These are phyloP conservation scores for Chenopodium berlandieri DNA, from an alignment of 148 eudicot species.

Conservation along the genomic window DNA sequence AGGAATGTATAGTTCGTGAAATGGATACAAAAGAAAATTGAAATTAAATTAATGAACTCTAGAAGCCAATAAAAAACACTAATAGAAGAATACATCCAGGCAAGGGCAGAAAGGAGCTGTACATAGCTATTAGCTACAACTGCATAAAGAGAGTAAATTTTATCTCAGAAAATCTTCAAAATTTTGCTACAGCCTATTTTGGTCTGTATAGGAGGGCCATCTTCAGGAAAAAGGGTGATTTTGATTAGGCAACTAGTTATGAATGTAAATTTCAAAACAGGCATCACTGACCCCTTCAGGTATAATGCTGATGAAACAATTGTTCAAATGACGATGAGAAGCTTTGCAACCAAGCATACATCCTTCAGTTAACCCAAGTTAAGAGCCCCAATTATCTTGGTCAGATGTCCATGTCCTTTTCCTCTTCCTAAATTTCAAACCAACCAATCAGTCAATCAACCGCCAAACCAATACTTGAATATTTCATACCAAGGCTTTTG, in stretches of 20 bases:
- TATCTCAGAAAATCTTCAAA: not conserved
- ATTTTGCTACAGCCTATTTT: not conserved
- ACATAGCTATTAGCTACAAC: not conserved
- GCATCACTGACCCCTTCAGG: not conserved
- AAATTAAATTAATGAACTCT: not conserved
- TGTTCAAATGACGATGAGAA: not conserved
- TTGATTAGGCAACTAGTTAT: constrained; percentile 1
- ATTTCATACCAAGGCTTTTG: not conserved
- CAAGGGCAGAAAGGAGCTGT: not conserved
- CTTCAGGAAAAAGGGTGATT: not conserved
- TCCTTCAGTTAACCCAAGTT: constrained; percentile 5
- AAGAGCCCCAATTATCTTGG: not conserved
- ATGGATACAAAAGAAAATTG: not conserved
- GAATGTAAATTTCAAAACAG: not conserved
- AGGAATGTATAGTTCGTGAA: not conserved
- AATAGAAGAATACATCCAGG: not conserved
- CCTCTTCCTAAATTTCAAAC: constrained; percentile 15
- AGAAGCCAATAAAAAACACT: not conserved
- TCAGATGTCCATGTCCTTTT: constrained; percentile 15
- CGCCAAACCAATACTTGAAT: not conserved
- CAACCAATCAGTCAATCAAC: not conserved
- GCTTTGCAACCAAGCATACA: not conserved
- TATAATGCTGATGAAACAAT: not conserved
- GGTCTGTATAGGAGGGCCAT: not conserved
- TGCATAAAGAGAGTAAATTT: too few species aligned